Conservation (phyloP, 2,329 filamentous ascomycete species). For the Arthrobotrys sphaeroides region DNA sequence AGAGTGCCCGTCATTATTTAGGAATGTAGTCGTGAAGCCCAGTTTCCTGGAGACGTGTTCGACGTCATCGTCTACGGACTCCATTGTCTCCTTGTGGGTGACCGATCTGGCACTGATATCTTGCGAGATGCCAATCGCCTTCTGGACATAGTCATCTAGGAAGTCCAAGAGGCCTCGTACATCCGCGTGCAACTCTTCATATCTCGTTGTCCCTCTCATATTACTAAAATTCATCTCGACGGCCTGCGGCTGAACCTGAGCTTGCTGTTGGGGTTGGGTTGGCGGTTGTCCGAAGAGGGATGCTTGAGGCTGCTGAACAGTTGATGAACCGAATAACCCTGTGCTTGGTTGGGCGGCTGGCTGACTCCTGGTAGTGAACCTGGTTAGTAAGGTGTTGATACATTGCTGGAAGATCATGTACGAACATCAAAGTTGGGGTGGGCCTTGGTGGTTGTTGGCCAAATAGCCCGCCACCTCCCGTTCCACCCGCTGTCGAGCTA, state of each 20-base stretch:
- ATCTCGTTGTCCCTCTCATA: slow-evolving; percentile 86
- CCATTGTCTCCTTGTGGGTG: slow-evolving; percentile 71
- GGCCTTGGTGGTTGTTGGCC: slow-evolving; percentile 23
- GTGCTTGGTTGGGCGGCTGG: slow-evolving; percentile 32
- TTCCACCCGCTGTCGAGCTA: slow-evolving; percentile 7
- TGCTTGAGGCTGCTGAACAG: slow-evolving; percentile 32
- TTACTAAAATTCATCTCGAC: slow-evolving; percentile 75
- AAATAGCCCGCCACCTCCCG: slow-evolving; percentile 23
- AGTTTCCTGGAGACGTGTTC: slow-evolving; percentile 67
- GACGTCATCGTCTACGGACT: slow-evolving; percentile 73
- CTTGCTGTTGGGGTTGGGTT: no score
- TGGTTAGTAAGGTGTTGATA: not conserved
- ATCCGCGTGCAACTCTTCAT: slow-evolving; percentile 85
- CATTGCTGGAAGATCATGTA: not conserved
- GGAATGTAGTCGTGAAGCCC: slow-evolving; percentile 57
- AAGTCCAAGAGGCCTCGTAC: slow-evolving; percentile 79
- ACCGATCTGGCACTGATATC: slow-evolving; percentile 77
- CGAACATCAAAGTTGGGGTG: slow-evolving; percentile 22
- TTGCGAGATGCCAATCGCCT: slow-evolving; percentile 79
- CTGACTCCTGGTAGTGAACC: slow-evolving; percentile 1
- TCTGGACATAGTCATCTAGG: slow-evolving; percentile 81
- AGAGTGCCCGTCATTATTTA: slow-evolving; percentile 55
- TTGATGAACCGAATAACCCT: slow-evolving; percentile 53
- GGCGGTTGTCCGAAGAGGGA: slow-evolving; percentile 32
- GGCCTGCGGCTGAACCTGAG: slow-evolving; percentile 33